Evolutionary conservation across 1,284 basidiomycete genomes (phyloP).

Genomic region (Fomitiporia mediterranea): DNA sequence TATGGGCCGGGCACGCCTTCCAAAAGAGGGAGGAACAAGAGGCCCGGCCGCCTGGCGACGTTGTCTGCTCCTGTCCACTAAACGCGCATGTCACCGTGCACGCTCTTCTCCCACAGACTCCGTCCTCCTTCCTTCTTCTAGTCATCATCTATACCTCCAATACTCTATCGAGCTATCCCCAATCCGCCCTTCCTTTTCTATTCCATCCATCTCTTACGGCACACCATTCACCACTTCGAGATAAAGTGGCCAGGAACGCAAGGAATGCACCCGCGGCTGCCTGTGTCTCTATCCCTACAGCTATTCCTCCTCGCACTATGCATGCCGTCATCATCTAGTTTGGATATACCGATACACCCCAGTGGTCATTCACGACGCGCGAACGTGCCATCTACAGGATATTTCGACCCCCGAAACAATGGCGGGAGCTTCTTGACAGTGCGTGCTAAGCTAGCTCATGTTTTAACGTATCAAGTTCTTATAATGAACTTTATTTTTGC

Average conservation of each 20-base stretch:
- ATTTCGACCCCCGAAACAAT: constrained; percentile 37
- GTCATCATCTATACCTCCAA: not conserved
- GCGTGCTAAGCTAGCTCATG: constrained; percentile 21
- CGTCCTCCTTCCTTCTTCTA: not conserved
- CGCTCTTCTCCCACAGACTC: not conserved
- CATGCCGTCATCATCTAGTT: not conserved
- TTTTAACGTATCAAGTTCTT: not conserved
- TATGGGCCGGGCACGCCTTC: too few relatives aligned
- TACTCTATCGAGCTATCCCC: too few relatives aligned
- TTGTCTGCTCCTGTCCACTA: not conserved
- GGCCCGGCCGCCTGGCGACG: too few relatives aligned
- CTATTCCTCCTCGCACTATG: constrained; percentile 2
- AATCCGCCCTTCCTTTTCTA: too few relatives aligned
- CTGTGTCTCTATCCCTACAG: not conserved
- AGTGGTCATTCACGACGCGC: not conserved
- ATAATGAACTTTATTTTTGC: not conserved
- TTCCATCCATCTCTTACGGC: too few relatives aligned
- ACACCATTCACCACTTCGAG: not conserved
- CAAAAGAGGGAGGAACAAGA: too few relatives aligned
- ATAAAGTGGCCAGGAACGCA: too few relatives aligned
- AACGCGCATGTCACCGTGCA: not conserved
- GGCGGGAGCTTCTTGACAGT: constrained; percentile 49
- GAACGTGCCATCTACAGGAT: constrained; percentile 32
- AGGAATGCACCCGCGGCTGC: too few relatives aligned
- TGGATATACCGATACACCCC: not conserved